These are phyloP conservation scores for Adansonia rubrostipa DNA, from an alignment of 441 rosid species.

Conservation along the genomic window DNA sequence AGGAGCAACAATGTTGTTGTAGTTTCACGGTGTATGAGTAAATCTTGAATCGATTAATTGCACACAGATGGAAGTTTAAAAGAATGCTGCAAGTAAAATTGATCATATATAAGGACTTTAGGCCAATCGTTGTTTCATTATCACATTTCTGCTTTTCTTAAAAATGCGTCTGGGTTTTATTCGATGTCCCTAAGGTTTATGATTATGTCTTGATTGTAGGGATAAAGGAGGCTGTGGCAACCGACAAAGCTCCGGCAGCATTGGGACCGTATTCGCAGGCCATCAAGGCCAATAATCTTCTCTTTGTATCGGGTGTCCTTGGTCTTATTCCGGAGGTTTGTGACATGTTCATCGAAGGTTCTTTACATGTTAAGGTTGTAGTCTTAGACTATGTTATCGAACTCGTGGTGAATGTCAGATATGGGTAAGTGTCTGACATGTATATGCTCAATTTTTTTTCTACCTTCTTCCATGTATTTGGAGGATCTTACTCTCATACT, in stretches of 20 bases:
- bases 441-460: background rate
- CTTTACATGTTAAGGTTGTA: constrained; percentile 1
- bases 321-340: constrained; percentile 93
- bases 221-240: constrained; percentile 70
- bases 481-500: background rate
- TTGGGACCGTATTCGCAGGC: constrained; percentile 98
- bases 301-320: constrained; percentile 86
- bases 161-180: background rate
- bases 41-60: background rate
- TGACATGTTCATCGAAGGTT: background rate
- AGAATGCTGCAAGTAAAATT: background rate
- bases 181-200: background rate
- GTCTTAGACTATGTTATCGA: background rate
- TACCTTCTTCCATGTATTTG: background rate
- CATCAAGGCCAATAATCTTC: constrained; percentile 74
- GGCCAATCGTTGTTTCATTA: background rate
- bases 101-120: background rate
- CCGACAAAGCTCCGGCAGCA: constrained; percentile 97
- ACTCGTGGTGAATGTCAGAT: background rate
- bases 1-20: background rate
- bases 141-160: background rate
- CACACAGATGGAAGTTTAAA: background rate
- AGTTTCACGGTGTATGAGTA: background rate
- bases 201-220: constrained; percentile 38
- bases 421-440: background rate